Percentiles rank a stretch among this genome's conserved stretches.
These are phyloP conservation scores for Aspergillus homomorphus DNA, from an alignment of 495 filamentous ascomycete species.

Conservation along the genomic window DNA sequence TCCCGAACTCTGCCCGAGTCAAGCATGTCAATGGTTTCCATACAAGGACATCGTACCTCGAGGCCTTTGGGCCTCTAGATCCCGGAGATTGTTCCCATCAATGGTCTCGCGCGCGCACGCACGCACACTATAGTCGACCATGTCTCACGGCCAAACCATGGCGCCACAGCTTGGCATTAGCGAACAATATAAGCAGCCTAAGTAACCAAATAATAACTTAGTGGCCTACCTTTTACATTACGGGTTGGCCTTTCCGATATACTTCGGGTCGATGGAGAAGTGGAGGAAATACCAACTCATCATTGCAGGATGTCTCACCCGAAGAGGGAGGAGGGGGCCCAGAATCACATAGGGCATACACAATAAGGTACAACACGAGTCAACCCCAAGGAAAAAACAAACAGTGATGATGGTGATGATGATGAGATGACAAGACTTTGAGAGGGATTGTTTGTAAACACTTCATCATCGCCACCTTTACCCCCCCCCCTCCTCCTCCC, in stretches of 20 bases:
- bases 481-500: not conserved
- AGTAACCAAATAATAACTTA: too few relatives aligned
- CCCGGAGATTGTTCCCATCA: too few relatives aligned
- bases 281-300: not conserved
- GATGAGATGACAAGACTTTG: not conserved
- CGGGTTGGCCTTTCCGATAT: not conserved
- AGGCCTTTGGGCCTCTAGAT: too few relatives aligned
- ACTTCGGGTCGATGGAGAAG: not conserved
- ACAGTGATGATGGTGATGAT: not conserved
- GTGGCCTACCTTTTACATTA: not conserved
- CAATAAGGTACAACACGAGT: not conserved
- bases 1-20: too few relatives aligned
- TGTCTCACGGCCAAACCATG: conserved; percentile 1
- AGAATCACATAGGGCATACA: not conserved
- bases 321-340: not conserved
- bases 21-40: too few relatives aligned
- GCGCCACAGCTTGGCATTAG: not conserved
- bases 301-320: not conserved
- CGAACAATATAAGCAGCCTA: too few relatives aligned
- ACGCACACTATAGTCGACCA: not conserved
- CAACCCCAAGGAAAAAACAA: not conserved
- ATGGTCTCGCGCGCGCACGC: not conserved
- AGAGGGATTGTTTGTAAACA: not conserved
- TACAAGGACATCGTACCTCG: too few relatives aligned
- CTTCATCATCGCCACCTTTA: not conserved